A percentile compares a stretch with the other conserved stretches of the same genome.
Conservation (phyloP, 2,329 filamentous ascomycete species). For the Phaeosphaeria sp. region DNA sequence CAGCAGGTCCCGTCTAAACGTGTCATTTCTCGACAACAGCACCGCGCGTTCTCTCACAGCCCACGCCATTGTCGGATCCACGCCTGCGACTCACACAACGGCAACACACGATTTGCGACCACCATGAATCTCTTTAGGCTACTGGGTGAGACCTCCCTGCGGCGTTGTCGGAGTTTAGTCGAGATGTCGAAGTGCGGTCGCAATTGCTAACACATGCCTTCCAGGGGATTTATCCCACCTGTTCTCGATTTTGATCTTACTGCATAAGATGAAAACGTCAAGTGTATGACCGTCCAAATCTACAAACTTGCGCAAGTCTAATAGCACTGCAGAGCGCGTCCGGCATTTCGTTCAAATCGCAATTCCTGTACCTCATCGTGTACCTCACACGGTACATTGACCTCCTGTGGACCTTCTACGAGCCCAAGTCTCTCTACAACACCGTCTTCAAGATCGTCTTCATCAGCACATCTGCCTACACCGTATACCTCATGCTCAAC, state of each 20-base stretch:
- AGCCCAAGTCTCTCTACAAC: slow-evolving; percentile 78
- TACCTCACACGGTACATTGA: slow-evolving; percentile 93
- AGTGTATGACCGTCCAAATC: slow-evolving; percentile 67
- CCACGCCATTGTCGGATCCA: slow-evolving; percentile 22
- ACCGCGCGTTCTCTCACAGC: slow-evolving; percentile 5
- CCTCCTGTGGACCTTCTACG: slow-evolving; percentile 82
- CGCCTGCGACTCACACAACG: slow-evolving; percentile 21
- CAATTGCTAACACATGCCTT: slow-evolving; percentile 31
- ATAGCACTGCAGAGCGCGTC: slow-evolving; percentile 76
- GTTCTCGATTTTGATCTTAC: slow-evolving; percentile 88
- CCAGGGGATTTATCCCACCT: slow-evolving; percentile 95
- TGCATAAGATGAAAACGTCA: slow-evolving; percentile 92
- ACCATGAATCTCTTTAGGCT: slow-evolving; percentile 76
- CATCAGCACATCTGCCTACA: slow-evolving; percentile 88
- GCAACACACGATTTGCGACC: slow-evolving; percentile 33
- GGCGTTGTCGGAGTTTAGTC: slow-evolving; percentile 2
- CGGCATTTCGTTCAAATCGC: slow-evolving; percentile 98
- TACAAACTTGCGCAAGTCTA: slow-evolving; percentile 15
- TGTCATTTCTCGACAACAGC: slow-evolving; percentile 41
- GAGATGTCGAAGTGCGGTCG: slow-evolving; percentile 6
- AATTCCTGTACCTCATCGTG: slow-evolving; percentile 91
- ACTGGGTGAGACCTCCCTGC: slow-evolving; percentile 59
- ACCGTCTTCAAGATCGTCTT: slow-evolving; percentile 95
- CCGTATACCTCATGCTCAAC: slow-evolving; percentile 96
- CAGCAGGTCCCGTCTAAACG: slow-evolving; percentile 38